These are phyloP conservation scores for Pseudoperonospora humuli DNA, from an alignment of 352 stramenopile genomes.

Conservation along the genomic window DNA sequence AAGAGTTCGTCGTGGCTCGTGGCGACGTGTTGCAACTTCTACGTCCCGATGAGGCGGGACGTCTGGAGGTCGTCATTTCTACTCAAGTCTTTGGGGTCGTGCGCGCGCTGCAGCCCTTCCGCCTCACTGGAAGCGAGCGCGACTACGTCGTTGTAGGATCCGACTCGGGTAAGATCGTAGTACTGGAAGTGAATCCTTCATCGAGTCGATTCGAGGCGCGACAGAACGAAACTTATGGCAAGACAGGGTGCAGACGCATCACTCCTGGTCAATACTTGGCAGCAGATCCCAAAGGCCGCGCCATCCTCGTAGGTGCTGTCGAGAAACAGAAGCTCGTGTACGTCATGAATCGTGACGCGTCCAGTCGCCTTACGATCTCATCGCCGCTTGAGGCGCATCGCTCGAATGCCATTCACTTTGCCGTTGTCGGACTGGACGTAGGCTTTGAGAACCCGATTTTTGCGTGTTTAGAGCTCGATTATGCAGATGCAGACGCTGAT, in stretches of 20 bases:
- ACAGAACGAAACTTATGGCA: slow-evolving; percentile 94
- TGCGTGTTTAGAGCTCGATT: slow-evolving; percentile 94
- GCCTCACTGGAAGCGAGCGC: slow-evolving; percentile 75
- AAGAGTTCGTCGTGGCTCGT: slow-evolving; percentile 93
- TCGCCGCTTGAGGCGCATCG: slow-evolving; percentile 98
- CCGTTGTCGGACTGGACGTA: slow-evolving; percentile 93
- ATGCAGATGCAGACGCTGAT: slow-evolving; percentile 84
- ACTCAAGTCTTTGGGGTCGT: slow-evolving; percentile 90
- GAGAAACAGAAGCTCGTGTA: slow-evolving; percentile 99
- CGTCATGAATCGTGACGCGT: slow-evolving; percentile 95
- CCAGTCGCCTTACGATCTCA: slow-evolving; percentile 93
- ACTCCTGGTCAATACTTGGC: slow-evolving; percentile 97
- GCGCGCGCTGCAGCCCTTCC: slow-evolving; percentile 88
- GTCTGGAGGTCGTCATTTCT: slow-evolving; percentile 72
- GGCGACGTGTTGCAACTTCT: slow-evolving; percentile 94
- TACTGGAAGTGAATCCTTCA: slow-evolving; percentile 90
- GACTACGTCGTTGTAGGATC: slow-evolving; percentile 95
- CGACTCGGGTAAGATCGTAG: slow-evolving; percentile 93
- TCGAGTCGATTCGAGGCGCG: slow-evolving; percentile 72
- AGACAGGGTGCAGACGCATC: slow-evolving; percentile 93
- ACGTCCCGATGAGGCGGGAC: slow-evolving; percentile 59
- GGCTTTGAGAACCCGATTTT: slow-evolving; percentile 99
- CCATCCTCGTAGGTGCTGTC: slow-evolving; percentile 92
- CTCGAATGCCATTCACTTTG: slow-evolving; percentile 92
- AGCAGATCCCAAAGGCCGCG: slow-evolving; percentile 94